Conservation (phyloP, 441 rosid genomes). For the Pelargonium citronellum region DNA sequence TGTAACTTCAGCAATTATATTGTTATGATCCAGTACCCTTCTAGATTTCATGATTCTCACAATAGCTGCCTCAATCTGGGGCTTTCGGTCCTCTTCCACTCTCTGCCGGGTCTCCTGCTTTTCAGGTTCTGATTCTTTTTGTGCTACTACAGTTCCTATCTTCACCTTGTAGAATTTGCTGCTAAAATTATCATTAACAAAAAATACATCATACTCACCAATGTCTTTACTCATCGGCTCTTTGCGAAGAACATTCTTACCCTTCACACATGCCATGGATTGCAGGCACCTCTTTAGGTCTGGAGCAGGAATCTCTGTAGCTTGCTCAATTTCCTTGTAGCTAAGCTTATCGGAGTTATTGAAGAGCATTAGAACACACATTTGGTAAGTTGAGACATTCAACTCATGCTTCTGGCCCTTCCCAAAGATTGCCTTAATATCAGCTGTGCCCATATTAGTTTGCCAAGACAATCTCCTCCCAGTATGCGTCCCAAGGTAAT, state of each 20-base stretch:
- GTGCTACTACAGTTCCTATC: slow-evolving; percentile 95
- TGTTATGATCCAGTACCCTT: slow-evolving; percentile 85
- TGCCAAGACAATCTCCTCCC: slow-evolving; percentile 94
- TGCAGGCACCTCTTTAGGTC: slow-evolving; percentile 91
- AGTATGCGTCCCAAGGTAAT: slow-evolving; percentile 89
- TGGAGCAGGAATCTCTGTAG: slow-evolving; percentile 74
- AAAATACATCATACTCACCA: slow-evolving; percentile 74
- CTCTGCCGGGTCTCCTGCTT: slow-evolving; percentile 95
- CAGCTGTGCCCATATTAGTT: slow-evolving; percentile 96
- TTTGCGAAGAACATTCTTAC: slow-evolving; percentile 78
- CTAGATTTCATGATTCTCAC: slow-evolving; percentile 98
- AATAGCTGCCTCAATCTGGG: slow-evolving; percentile 93
- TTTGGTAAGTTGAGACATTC: slow-evolving; percentile 92
- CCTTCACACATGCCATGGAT: slow-evolving; percentile 86
- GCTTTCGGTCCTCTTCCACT: slow-evolving; percentile 96
- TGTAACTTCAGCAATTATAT: slow-evolving; percentile 77
- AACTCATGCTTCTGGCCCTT: slow-evolving; percentile 94
- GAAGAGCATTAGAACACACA: slow-evolving; percentile 87
- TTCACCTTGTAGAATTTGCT: slow-evolving; percentile 93
- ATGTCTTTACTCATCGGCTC: slow-evolving; percentile 97
- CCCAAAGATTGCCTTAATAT: slow-evolving; percentile 73
- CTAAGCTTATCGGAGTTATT: slow-evolving; percentile 73
- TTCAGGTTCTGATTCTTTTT: slow-evolving; percentile 91
- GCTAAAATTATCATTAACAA: slow-evolving; percentile 78
- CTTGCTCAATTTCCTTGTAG: slow-evolving; percentile 91